Evolutionary conservation across 1,139 yeast species (phyloP).

Genomic region (Taiozyma sp.): DNA sequence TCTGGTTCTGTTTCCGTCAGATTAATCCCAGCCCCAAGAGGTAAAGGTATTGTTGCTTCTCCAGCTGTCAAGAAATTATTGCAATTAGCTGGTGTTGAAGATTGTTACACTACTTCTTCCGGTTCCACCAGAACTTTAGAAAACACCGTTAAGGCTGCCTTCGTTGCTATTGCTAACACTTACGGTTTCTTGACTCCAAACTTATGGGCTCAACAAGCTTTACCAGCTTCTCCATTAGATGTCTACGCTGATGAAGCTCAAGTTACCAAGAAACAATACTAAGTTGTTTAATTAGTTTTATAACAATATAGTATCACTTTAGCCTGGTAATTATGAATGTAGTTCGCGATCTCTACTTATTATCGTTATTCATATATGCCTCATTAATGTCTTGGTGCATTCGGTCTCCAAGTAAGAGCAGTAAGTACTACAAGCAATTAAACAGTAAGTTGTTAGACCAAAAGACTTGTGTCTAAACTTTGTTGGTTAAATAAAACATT

Average conservation of each 20-base stretch:
- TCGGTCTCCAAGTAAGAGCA: not conserved
- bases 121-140: conserved; percentile 99
- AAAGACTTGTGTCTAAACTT: not conserved
- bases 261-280: conserved; percentile 68
- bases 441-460: not conserved
- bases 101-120: conserved; percentile 96
- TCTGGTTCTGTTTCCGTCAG: conserved; percentile 99
- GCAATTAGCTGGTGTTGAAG: conserved; percentile 99
- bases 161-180: conserved; percentile 99
- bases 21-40: conserved; percentile 99
- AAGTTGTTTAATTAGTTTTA: conserved; percentile 21
- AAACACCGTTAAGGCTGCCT: conserved; percentile 99
- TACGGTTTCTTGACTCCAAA: conserved; percentile 99
- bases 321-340: not conserved
- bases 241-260: conserved; percentile 83
- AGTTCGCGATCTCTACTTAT: not conserved
- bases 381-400: no score
- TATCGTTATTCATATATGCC: not conserved
- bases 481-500: not conserved
- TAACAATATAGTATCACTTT: not conserved
- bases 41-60: conserved; percentile 99
- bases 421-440: not conserved
- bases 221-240: conserved; percentile 91
- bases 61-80: conserved; percentile 99
- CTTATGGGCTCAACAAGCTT: conserved; percentile 89